These are phyloP conservation scores for Suhomyces ambrosiae DNA, from an alignment of 1,139 yeast genomes.

Conservation along the genomic window DNA sequence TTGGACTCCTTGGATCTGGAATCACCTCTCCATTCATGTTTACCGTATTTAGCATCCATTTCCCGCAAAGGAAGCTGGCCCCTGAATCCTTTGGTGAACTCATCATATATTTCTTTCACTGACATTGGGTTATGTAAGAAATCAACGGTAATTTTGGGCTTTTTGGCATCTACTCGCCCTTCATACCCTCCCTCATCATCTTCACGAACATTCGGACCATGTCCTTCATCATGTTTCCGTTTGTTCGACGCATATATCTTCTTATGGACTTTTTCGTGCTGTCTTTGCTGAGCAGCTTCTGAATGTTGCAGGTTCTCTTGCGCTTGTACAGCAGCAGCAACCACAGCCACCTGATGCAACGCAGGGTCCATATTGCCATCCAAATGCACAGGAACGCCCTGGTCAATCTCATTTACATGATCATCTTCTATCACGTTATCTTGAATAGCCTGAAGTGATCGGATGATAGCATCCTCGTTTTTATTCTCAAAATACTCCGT, in stretches of 20 bases:
- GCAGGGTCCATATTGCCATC: slow-evolving; percentile 44
- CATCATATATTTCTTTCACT: slow-evolving; percentile 49
- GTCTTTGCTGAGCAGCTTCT: slow-evolving; percentile 10
- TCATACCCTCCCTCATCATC: slow-evolving; percentile 9
- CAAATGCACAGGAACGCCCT: slow-evolving; percentile 24
- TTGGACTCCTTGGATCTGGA: slow-evolving; percentile 50
- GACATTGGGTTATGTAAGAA: slow-evolving; percentile 52
- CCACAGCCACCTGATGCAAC: slow-evolving; percentile 43
- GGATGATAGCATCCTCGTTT: slow-evolving; percentile 32
- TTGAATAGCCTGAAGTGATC: slow-evolving; percentile 30
- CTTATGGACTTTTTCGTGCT: slow-evolving; percentile 12
- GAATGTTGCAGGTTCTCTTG: slow-evolving; percentile 17
- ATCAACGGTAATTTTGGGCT: slow-evolving; percentile 42
- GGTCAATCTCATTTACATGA: slow-evolving; percentile 18
- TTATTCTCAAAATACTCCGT: slow-evolving; percentile 38
- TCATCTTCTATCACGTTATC: slow-evolving; percentile 25
- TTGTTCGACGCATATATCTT: slow-evolving; percentile 14
- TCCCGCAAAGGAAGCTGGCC: slow-evolving; percentile 50
- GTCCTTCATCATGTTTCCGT: slow-evolving; percentile 16
- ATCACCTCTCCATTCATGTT: slow-evolving; percentile 52
- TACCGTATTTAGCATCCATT: slow-evolving; percentile 48
- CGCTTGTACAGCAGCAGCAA: slow-evolving; percentile 37
- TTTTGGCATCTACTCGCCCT: slow-evolving; percentile 22
- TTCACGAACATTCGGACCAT: slow-evolving; percentile 11
- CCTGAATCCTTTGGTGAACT: slow-evolving; percentile 48